phyloP scores from a whole-genome alignment of 495 filamentous ascomycete species.

The Daldinia vernicosa region DNA sequence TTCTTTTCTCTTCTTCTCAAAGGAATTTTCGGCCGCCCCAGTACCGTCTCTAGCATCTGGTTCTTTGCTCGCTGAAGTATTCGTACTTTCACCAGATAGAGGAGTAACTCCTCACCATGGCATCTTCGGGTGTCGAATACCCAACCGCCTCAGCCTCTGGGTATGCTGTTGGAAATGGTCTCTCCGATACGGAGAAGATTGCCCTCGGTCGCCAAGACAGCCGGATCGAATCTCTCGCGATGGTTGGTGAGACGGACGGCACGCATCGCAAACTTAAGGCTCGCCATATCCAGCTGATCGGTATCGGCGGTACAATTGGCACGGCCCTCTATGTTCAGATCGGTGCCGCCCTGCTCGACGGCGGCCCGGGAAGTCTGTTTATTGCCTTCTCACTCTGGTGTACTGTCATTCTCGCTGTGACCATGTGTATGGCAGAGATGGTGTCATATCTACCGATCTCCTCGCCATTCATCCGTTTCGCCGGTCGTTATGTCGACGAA shows the following conservation, averaged over 20 bases:
- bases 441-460: slow-evolving; percentile 77
- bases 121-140: slow-evolving; percentile 32
- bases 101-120: slow-evolving; percentile 18
- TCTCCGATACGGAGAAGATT: slow-evolving; percentile 28
- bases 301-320: slow-evolving; percentile 67
- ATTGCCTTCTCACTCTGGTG: slow-evolving; percentile 79
- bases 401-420: slow-evolving; percentile 65
- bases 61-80: slow-evolving; percentile 16
- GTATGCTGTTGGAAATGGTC: slow-evolving; percentile 16
- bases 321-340: slow-evolving; percentile 79
- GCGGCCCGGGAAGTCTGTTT: slow-evolving; percentile 79
- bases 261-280: slow-evolving; percentile 57
- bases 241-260: slow-evolving; percentile 34
- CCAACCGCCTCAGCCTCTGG: slow-evolving; percentile 16
- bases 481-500: slow-evolving; percentile 75
- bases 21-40: slow-evolving; percentile 27
- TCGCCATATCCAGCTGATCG: slow-evolving; percentile 63
- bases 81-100: background rate
- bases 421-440: slow-evolving; percentile 73
- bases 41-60: slow-evolving; percentile 1
- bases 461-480: slow-evolving; percentile 78
- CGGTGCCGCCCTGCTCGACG: slow-evolving; percentile 70
- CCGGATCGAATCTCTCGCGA: slow-evolving; percentile 36
- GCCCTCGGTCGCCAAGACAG: slow-evolving; percentile 19
- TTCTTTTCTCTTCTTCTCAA: slow-evolving; percentile 58